phyloP scores from a whole-genome alignment of 208 protist genomes.

The Strigomonas culicis region DNA sequence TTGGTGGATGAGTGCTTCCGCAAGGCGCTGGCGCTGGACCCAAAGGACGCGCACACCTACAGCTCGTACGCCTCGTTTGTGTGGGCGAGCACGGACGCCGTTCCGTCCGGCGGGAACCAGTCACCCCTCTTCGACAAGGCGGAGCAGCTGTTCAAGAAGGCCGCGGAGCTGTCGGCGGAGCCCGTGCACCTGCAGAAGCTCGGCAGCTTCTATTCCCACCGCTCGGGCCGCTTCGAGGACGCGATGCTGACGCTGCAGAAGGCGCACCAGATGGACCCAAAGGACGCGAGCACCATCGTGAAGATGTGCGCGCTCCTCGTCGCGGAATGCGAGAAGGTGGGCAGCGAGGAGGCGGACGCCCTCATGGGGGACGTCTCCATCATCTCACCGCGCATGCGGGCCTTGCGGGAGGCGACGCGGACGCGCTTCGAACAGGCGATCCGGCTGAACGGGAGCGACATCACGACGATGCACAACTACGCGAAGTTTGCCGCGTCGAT shows the following conservation, averaged over 20 bases:
- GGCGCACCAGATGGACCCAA: not conserved
- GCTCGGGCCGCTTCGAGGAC: not conserved
- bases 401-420: not conserved
- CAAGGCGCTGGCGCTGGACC: not conserved
- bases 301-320: constrained; percentile 5
- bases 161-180: constrained; percentile 2
- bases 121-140: not conserved
- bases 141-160: constrained; percentile 4
- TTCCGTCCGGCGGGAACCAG: not conserved
- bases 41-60: constrained; percentile 2
- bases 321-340: not conserved
- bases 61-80: constrained; percentile 4
- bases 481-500: not conserved
- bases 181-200: not conserved
- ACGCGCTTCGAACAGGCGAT: not conserved
- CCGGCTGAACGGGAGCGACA: not conserved
- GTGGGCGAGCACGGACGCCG: not conserved
- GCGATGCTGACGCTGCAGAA: not conserved
- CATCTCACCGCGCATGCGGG: not conserved
- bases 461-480: not conserved
- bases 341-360: not conserved
- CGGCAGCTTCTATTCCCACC: constrained; percentile 1
- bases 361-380: not conserved
- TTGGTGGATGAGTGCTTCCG: not conserved
- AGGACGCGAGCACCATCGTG: not conserved